These are phyloP conservation scores for Poronia punctata DNA, from an alignment of 495 filamentous ascomycete genomes.

Conservation along the genomic window DNA sequence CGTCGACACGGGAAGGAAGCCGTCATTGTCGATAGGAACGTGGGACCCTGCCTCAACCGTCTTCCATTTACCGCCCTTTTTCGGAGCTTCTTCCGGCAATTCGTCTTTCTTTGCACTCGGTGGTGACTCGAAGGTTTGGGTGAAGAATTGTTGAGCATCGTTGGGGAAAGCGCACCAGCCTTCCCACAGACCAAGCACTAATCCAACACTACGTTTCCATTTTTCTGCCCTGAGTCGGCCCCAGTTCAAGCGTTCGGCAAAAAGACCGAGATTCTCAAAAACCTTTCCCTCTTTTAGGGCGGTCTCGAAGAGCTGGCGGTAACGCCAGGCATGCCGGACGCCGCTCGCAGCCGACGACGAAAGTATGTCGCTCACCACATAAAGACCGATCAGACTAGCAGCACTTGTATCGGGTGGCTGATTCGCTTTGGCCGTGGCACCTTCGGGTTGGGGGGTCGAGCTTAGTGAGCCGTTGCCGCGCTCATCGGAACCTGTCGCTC, in stretches of 20 bases:
- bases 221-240: slow-evolving; percentile 80
- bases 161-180: slow-evolving; percentile 82
- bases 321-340: slow-evolving; percentile 85
- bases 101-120: slow-evolving; percentile 51
- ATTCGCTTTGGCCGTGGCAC: slow-evolving; percentile 18
- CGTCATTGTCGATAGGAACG: slow-evolving; percentile 27
- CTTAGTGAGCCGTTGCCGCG: slow-evolving; percentile 23
- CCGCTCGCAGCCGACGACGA: slow-evolving; percentile 77
- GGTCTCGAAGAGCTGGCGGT: slow-evolving; percentile 76
- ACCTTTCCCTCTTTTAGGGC: slow-evolving; percentile 61
- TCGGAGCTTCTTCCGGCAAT: slow-evolving; percentile 40
- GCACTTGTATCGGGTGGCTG: slow-evolving; percentile 55
- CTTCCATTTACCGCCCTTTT: slow-evolving; percentile 65
- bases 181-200: slow-evolving; percentile 77
- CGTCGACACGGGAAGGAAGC: slow-evolving; percentile 28
- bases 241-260: slow-evolving; percentile 74
- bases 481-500: slow-evolving; percentile 36
- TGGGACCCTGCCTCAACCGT: slow-evolving; percentile 50
- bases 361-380: slow-evolving; percentile 82
- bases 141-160: slow-evolving; percentile 66
- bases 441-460: slow-evolving; percentile 32
- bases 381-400: slow-evolving; percentile 74
- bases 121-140: slow-evolving; percentile 65
- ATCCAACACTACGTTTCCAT: slow-evolving; percentile 75
- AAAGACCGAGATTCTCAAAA: slow-evolving; percentile 73